Base-by-base conservation (phyloP, 805 yeast species). In the Lipomyces spencermartinsiae region DNA sequence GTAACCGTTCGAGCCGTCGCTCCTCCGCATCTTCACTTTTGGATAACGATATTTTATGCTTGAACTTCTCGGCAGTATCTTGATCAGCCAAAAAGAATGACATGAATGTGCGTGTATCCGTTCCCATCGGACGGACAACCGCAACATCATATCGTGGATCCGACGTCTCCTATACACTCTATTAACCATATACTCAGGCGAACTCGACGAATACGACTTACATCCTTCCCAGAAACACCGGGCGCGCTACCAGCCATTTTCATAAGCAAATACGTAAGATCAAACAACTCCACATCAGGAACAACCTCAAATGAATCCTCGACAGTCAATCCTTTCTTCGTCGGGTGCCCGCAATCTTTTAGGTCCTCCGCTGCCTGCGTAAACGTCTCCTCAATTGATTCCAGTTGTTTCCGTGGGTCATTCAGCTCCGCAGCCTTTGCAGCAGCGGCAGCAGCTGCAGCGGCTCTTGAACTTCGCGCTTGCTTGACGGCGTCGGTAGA, bases 211-310 rank as follows among this genome's bases (percentile, higher is more conserved):
- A 86, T 62, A 85, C 83, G 25, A 86, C 87, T 22, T 80, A 79
- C 76, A 76, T 76, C 63, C 73, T 78, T 58, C 73, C 74, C 67
- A 70, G 67, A 69, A 67, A 64, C 59, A 69, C 80, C 72, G 76
- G 80, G 72, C 62, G 84, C 68, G 10, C 87, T 82, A 4, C 88
- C 88, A 4, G 83, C 75, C 73, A 91, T 86, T 77, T 89, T 90
- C 56, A 92, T 80, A 39, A 87, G 83, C 74, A 86, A 81, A 74
- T 84, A 92, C 62, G 84, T 86, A 73, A 91, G 88, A 78, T 95
- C 99, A 85, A 92, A 83, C 84, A 91, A 86, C n/a, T 94, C 88
- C 9, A 95, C 87, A 78, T 95, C 98, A 7, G 99, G 99, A 70
- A 93, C 81, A 34, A 95, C 80, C 33, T 89, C 89, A 92, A 93